These are phyloP conservation scores for Botrytis aclada DNA, from an alignment of 2,329 filamentous ascomycete species.

Conservation along the genomic window DNA sequence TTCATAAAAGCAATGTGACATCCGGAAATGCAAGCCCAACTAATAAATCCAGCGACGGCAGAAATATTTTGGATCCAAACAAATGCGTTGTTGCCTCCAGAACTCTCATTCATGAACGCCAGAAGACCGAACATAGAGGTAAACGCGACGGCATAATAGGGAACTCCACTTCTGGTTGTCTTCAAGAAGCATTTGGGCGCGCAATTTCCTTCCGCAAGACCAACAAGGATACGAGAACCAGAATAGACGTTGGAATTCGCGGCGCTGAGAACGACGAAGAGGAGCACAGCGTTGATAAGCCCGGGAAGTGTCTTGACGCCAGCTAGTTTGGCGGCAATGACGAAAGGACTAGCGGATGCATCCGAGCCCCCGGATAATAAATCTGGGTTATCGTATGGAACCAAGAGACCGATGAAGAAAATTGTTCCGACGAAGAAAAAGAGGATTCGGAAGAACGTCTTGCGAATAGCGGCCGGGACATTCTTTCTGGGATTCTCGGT, in stretches of 20 bases:
- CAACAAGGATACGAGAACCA: constrained; percentile 55
- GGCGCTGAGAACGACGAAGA: constrained; percentile 57
- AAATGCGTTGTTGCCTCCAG: constrained; percentile 59
- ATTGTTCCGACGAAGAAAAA: constrained; percentile 50
- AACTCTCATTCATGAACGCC: constrained; percentile 64
- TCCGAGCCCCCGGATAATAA: constrained; percentile 53
- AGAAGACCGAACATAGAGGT: constrained; percentile 60
- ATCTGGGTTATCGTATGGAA: constrained; percentile 52
- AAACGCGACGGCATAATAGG: constrained; percentile 51
- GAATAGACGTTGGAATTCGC: constrained; percentile 59
- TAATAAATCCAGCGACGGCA: constrained; percentile 66
- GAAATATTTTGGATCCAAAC: constrained; percentile 71
- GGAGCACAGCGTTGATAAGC: constrained; percentile 60
- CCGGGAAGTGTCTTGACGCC: constrained; percentile 54
- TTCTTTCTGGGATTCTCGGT: constrained; percentile 60
- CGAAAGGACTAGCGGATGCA: constrained; percentile 50
- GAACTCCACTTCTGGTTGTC: constrained; percentile 49
- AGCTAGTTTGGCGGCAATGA: constrained; percentile 58
- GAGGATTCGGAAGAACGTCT: constrained; percentile 59
- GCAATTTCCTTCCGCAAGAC: constrained; percentile 52
- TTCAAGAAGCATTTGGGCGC: constrained; percentile 54
- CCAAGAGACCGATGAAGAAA: constrained; percentile 55
- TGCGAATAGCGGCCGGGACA: constrained; percentile 61
- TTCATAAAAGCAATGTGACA: constrained; percentile 65
- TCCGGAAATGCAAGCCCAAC: constrained; percentile 63